Base-by-base conservation (phyloP, 2,329 filamentous ascomycete species). In the Hypoxylon rubiginosum region DNA sequence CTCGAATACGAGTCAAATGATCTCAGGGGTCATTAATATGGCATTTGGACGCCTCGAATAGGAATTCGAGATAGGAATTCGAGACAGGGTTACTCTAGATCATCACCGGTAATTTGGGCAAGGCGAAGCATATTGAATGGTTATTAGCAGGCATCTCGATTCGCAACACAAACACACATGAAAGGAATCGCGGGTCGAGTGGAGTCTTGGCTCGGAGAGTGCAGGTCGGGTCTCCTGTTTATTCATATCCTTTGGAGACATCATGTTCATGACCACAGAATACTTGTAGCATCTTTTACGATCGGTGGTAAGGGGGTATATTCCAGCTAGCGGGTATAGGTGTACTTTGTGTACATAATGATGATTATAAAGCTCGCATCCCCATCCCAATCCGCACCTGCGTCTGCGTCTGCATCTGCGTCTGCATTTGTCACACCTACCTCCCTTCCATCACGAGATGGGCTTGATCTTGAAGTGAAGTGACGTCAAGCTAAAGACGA, bases 401-500 rank as follows among this genome's bases (percentile, higher is more conserved):
- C 26, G 36, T 56, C 21, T 50, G 34, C 49, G 34, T 49, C 45
- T n/a, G 59, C 77, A 46, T 34, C 11, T 11, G 28, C 28, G 8
- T 30, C 8, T 9, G 28, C 28, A 30, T 30, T 5, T 9, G 28
- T 30, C 28, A 9, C 28, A 30, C 8, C 28, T 30, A 2, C 28
- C 28, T 30, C 28, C 49, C 13, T 39, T 11, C 15, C 30, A 56
- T 72, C 63, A 78, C 41, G 75, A 92, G 72, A 92, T 92, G 2
- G 90, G 90, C 83, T 92, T 92, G 79, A 92, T 92, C 91, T 99
- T 99, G 85, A 99, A 99, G 82, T 99, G 96, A 69, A 99, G 86
- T 2, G 93, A 93, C 74, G 98, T 99, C 71, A 99, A 82, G 58
- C 95, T 97, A 80, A 99, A 99, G 2, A 99, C 93, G 39, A 99